Base-by-base conservation (phyloP, 2,329 filamentous ascomycete species). In the Sporothrix brunneoviolacea region DNA sequence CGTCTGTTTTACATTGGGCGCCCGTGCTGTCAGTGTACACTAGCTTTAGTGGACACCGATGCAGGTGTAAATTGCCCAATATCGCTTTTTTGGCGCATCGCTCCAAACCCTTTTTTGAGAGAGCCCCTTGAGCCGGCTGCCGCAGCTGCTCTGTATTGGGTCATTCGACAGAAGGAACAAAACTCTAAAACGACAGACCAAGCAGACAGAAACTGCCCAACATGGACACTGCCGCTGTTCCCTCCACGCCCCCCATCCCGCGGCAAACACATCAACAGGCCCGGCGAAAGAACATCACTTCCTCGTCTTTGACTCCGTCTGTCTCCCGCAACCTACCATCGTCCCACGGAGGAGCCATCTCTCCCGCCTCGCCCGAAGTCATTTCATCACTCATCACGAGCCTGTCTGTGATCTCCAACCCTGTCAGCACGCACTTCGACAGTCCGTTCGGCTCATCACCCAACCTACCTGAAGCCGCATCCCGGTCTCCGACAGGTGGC, bases 311-410 rank as follows among this genome's bases (percentile, higher is more conserved):
- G 2, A 15, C 28, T 15, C 45, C 48, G 6, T 16, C 43, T 8
- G 16, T 43, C 24, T 41, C 45, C 28, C 57, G 53, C 22, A 50
- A 50, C 35, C 10, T 43, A 13, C 24, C 52, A 30, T 51, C 59
- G 27, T 35, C 59, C 28, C 54, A 54, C 46, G 50, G 49, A 35
- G 18, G 7, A 18, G n/a, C 48, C n/a, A 41, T 58, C 7, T 5
- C 58, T 4, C 43, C 54, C 13, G 57, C 57, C 4, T 57, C 58
- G 7, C 84, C 85, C 52, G 83, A 87, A 62, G 78, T 90, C 63
- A 88, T 84, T 52, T 82, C 79, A 22, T 79, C 75, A 49, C 71
- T 82, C 48, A 90, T 86, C 68, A 88, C 83, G 56, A 88, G 77
- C 48, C 74, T 85, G 33, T 80, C 80, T 59, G 80, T 81, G 61